Evolutionary conservation across 805 yeast genomes (phyloP).

Genomic region (Candida tammaniensis): DNA sequence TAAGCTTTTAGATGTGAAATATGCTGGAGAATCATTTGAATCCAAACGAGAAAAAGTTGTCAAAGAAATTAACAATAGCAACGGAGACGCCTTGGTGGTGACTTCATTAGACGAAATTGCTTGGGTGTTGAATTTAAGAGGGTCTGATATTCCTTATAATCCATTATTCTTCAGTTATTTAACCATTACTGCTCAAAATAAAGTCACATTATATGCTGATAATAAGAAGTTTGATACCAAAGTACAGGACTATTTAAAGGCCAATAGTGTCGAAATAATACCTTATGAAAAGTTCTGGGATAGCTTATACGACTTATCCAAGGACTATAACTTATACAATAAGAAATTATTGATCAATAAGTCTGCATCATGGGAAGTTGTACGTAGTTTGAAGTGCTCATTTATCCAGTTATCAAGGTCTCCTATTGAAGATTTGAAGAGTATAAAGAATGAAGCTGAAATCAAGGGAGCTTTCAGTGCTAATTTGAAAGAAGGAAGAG

Average conservation of each 20-base stretch:
- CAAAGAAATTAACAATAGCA: slow-evolving; percentile 20
- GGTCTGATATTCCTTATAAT: slow-evolving; percentile 53
- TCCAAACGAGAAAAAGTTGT: slow-evolving; percentile 54
- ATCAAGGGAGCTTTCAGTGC: slow-evolving; percentile 49
- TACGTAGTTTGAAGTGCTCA: slow-evolving; percentile 30
- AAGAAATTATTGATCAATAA: slow-evolving; percentile 30
- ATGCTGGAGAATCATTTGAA: slow-evolving; percentile 61
- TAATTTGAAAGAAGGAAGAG: slow-evolving; percentile 58
- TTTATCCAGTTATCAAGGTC: slow-evolving; percentile 29
- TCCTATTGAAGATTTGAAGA: slow-evolving; percentile 49
- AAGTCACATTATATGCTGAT: slow-evolving; percentile 42
- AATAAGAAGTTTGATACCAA: slow-evolving; percentile 34
- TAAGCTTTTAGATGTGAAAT: slow-evolving; percentile 47
- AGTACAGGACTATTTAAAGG: slow-evolving; percentile 22
- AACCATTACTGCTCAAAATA: slow-evolving; percentile 25
- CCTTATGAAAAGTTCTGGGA: slow-evolving; percentile 47
- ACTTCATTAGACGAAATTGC: slow-evolving; percentile 53
- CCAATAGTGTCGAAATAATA: slow-evolving; percentile 28
- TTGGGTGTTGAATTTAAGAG: slow-evolving; percentile 52
- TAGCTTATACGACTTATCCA: slow-evolving; percentile 38
- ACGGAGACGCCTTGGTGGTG: slow-evolving; percentile 37
- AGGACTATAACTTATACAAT: slow-evolving; percentile 27
- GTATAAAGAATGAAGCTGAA: slow-evolving; percentile 50
- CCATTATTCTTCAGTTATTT: slow-evolving; percentile 50
- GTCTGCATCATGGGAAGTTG: slow-evolving; percentile 39